Conservation (phyloP, 1,139 yeast species). For the Scheffersomyces cryptocercus region DNA sequence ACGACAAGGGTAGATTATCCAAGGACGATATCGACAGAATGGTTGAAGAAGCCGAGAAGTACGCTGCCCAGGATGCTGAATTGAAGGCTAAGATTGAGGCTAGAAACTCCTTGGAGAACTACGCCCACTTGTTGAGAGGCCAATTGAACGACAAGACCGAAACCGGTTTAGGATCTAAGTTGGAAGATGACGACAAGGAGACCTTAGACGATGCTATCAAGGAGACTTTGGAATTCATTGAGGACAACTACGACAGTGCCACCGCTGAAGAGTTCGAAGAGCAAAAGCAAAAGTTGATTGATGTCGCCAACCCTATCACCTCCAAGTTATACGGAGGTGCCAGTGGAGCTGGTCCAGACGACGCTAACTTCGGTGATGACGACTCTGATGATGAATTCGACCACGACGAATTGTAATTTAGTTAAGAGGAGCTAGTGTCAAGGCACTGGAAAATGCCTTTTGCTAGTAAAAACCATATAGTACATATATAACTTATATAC, state of each 20-base stretch:
- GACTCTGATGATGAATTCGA: slow-evolving; percentile 69
- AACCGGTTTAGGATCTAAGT: slow-evolving; percentile 69
- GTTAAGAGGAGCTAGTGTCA: too few relatives aligned
- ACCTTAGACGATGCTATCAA: slow-evolving; percentile 83
- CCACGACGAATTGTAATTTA: slow-evolving; percentile 48
- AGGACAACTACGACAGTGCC: slow-evolving; percentile 85
- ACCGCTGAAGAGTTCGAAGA: slow-evolving; percentile 92
- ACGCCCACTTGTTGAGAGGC: slow-evolving; percentile 44
- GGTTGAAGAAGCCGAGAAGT: slow-evolving; percentile 94
- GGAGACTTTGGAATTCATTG: slow-evolving; percentile 86
- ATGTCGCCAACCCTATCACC: slow-evolving; percentile 89
- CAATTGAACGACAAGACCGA: slow-evolving; percentile 66
- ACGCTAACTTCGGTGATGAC: slow-evolving; percentile 51
- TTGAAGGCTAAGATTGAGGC: slow-evolving; percentile 77
- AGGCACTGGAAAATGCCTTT: too few relatives aligned
- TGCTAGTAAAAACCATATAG: too few relatives aligned
- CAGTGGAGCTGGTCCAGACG: slow-evolving; percentile 44
- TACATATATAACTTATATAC: too few relatives aligned
- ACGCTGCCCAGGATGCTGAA: slow-evolving; percentile 83
- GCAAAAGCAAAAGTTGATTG: slow-evolving; percentile 82
- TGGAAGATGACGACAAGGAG: slow-evolving; percentile 91
- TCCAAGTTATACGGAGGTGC: slow-evolving; percentile 78
- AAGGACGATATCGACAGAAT: slow-evolving; percentile 91
- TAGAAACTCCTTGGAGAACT: slow-evolving; percentile 51
- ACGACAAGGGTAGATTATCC: slow-evolving; percentile 95